These are phyloP conservation scores for Craspedostauros australis DNA, from an alignment of 108 stramenopile species.

Conservation along the genomic window DNA sequence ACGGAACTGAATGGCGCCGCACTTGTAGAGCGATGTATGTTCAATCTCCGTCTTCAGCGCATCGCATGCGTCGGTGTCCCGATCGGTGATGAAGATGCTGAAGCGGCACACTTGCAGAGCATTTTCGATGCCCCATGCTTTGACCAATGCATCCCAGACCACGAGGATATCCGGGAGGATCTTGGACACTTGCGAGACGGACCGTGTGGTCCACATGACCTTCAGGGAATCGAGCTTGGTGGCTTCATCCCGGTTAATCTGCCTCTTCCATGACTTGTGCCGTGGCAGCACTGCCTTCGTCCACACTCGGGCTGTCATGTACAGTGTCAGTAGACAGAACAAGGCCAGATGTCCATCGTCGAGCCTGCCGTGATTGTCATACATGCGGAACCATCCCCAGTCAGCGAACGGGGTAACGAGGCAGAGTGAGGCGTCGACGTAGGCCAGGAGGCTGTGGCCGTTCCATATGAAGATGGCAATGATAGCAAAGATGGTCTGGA, in stretches of 20 bases:
- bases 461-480: constrained; percentile 22
- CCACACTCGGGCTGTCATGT: constrained; percentile 34
- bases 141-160: constrained; percentile 19
- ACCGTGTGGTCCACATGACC: constrained; percentile 32
- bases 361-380: constrained; percentile 1
- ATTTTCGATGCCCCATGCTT: constrained; percentile 26
- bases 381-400: constrained; percentile 17
- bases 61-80: constrained; percentile 11
- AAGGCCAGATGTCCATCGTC: not conserved
- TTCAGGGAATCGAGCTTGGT: constrained; percentile 11
- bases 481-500: constrained; percentile 21
- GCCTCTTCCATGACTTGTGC: not conserved
- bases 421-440: constrained; percentile 22
- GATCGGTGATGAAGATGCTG: constrained; percentile 28
- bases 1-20: constrained; percentile 9
- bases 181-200: constrained; percentile 26
- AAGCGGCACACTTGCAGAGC: constrained; percentile 27
- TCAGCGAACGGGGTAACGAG: constrained; percentile 16
- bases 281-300: constrained; percentile 15
- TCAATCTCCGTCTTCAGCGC: constrained; percentile 14
- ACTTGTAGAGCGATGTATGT: constrained; percentile 5
- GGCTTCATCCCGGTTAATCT: not conserved
- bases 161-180: constrained; percentile 30
- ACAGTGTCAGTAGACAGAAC: constrained; percentile 8
- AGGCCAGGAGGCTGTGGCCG: constrained; percentile 8